Percentiles rank a stretch among this genome's conserved stretches.
phyloP scores from a whole-genome alignment of 208 protist species.

The Leishmania arabica region DNA sequence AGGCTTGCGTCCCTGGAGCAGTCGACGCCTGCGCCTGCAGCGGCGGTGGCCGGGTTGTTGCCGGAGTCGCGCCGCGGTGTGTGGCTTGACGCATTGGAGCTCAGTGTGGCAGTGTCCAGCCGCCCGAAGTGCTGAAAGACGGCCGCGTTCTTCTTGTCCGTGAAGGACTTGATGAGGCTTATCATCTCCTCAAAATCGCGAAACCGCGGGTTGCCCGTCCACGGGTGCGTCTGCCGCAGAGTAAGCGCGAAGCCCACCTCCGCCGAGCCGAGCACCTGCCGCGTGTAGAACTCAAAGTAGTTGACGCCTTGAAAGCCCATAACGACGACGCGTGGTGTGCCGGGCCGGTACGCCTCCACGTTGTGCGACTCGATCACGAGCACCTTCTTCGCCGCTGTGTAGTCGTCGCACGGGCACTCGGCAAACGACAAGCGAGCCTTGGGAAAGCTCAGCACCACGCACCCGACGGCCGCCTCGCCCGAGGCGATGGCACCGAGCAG shows the following conservation, averaged over 20 bases:
- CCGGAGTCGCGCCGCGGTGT: slow-evolving; percentile 9
- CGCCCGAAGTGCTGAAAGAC: slow-evolving; percentile 80
- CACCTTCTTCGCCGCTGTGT: slow-evolving; percentile 67
- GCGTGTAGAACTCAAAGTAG: slow-evolving; percentile 83
- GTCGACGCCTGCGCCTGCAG: not conserved
- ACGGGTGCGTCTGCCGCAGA: slow-evolving; percentile 82
- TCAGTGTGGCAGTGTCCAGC: slow-evolving; percentile 21
- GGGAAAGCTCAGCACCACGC: slow-evolving; percentile 68
- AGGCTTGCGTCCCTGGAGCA: not conserved
- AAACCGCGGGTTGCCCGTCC: slow-evolving; percentile 89
- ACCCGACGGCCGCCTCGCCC: slow-evolving; percentile 44
- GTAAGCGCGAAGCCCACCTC: slow-evolving; percentile 72
- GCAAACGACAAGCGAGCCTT: slow-evolving; percentile 65
- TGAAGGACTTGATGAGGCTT: slow-evolving; percentile 79
- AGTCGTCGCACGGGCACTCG: slow-evolving; percentile 70
- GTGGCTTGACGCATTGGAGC: slow-evolving; percentile 12
- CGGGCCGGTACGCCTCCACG: slow-evolving; percentile 77
- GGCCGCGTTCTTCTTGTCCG: slow-evolving; percentile 61
- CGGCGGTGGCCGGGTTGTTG: not conserved
- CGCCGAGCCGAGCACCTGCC: slow-evolving; percentile 55
- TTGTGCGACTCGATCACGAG: slow-evolving; percentile 72
- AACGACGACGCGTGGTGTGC: slow-evolving; percentile 53
- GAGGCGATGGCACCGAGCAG: slow-evolving; percentile 58
- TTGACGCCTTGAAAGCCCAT: slow-evolving; percentile 80
- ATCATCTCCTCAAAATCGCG: slow-evolving; percentile 89